Evolutionary conservation across 148 eudicot species (phyloP), one percentile per base, ranked within the genome.

Genomic region (Camellia sinensis): DNA sequence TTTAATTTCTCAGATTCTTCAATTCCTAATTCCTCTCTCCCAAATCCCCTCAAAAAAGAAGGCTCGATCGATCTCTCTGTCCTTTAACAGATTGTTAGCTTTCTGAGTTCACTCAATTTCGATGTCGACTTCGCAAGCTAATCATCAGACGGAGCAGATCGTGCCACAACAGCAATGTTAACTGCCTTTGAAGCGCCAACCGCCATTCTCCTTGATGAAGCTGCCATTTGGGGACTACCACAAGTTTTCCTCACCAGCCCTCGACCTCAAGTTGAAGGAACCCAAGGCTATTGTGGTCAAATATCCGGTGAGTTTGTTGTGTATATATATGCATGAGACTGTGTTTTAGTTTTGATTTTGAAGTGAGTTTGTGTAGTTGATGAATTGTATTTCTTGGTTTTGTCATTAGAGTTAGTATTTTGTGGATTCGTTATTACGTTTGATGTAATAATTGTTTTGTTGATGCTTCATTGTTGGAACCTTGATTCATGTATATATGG

Each of bases 221-320:
- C 92, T 95, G 83, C 93, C 98, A 40, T 82, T 84, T 45, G 88
- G 87, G 2, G 94, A 95, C 80, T 91, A 95, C 83, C 95, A 90
- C 83, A 89, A 87, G 78, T 95, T 95, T 78, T 78, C 93, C 6
- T 19, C 79, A 72, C 60, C 53, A 19, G 62, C 7, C 71, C 41
- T 18, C 70, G 83, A 13, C 74, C 79, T 10, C 14, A 77, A 74
- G 7, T 73, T 76, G 73, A 82, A 61, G 11, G 85, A 85, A 43
- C 54, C 92, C 0, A 91, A 89, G 73, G 87, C 86, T 37, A 78
- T 95, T 40, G 76, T 95, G 7, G 93, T 90, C n/a, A 90, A 90
- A 78, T 74, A 94, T 71, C 93, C 94, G 64, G 97, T 94, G 67
- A 86, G 90, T 46, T 46, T n/a, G n/a, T n/a, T n/a, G n/a, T 81